These are phyloP conservation scores for Ogataea trehalophila DNA, from an alignment of 805 yeast species.

Conservation along the genomic window DNA sequence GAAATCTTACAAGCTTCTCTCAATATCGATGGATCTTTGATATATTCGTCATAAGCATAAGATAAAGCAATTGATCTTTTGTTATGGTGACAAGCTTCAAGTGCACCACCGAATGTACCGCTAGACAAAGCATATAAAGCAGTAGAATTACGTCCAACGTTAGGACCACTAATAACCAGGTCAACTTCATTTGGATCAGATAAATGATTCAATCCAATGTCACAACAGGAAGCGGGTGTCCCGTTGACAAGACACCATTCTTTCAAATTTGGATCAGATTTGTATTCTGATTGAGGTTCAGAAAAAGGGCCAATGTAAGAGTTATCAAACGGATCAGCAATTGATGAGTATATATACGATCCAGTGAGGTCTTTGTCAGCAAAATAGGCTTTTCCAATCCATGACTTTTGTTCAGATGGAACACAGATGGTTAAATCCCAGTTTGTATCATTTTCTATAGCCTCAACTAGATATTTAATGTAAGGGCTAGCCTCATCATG, in stretches of 20 bases:
- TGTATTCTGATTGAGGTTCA: constrained; percentile 35
- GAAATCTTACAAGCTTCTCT: constrained; percentile 59
- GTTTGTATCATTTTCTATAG: constrained; percentile 52
- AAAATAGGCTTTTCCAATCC: constrained; percentile 94
- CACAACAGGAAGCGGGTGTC: constrained; percentile 89
- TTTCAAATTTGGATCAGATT: constrained; percentile 36
- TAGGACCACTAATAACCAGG: constrained; percentile 84
- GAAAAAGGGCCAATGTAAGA: constrained; percentile 58
- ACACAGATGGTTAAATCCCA: constrained; percentile 78
- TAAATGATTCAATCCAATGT: constrained; percentile 72
- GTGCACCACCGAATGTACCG: constrained; percentile 90
- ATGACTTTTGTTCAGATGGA: constrained; percentile 75
- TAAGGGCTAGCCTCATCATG: constrained; percentile 70
- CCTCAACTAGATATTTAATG: constrained; percentile 67
- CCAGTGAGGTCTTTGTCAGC: constrained; percentile 58
- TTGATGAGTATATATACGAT: constrained; percentile 52
- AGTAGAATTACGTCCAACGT: constrained; percentile 82
- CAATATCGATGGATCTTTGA: constrained; percentile 42
- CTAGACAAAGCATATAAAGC: constrained; percentile 79
- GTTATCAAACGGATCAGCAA: constrained; percentile 34
- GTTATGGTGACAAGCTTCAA: constrained; percentile 72
- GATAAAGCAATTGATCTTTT: constrained; percentile 69
- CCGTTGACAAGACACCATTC: constrained; percentile 82
- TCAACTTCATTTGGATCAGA: constrained; percentile 56
- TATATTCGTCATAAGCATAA: constrained; percentile 57